Evolutionary conservation across 768 basidiomycete genomes (phyloP), one percentile per base, ranked within the genome.

Genomic region (Tubosaeta sp.): DNA sequence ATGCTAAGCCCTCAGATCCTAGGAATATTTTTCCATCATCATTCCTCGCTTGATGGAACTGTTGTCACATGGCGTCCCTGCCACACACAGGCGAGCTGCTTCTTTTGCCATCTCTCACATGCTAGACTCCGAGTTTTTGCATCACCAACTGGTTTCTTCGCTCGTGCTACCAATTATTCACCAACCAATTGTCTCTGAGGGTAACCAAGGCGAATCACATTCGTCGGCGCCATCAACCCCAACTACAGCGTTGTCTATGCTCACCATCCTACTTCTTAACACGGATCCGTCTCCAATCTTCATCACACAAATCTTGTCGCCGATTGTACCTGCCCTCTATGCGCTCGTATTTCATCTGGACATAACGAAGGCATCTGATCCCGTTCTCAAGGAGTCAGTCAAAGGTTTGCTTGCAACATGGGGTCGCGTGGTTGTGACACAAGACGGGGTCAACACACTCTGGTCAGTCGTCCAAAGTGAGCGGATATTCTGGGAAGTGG

Each of bases 261-360:
- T 92, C 18, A 71, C 77, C 45, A 71, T 73, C 1, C 70, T 94
- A 24, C 68, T 90, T 3, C 76, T 83, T 6, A 88, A 93, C 57
- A 81, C 84, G 6, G 90, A 94, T 55, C 90, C 91, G 6, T 86
- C 88, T 4, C 87, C 90, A 0, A 65, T 70, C 3, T 74, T 90
- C 36, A 76, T 90, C 35, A 75, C 82, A 0, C 64, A 72, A 18
- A 59, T 92, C 7, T 63, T 93, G 9, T 83, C 85, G 1, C 88
- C 90, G 1, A 79, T 94, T 30, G 57, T 87, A 0, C 69, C 84
- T 0, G 67, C 79, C 1, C 66, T 95, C 7, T 92, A 91, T 65
- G 74, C 82, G 2, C 70, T 94, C 2, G 68, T 78, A 4, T 75
- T 73, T 51, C 71, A 81, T 51, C 60, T 92, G 9, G 76, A 82